phyloP scores from a whole-genome alignment of 441 rosid genomes.

The Breynia disticha region DNA sequence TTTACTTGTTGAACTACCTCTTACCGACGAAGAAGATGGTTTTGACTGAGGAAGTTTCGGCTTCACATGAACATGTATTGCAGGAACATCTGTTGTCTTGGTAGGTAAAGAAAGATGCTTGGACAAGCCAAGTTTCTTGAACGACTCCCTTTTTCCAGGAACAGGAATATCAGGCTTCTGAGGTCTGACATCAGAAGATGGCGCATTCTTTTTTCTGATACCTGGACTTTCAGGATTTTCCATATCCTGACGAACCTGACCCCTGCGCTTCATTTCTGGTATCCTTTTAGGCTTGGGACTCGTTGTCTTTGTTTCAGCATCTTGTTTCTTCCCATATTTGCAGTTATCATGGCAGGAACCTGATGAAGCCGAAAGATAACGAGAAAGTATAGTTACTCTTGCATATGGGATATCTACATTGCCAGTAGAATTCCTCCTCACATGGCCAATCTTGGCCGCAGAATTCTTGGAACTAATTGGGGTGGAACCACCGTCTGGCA shows the following conservation, averaged over 20 bases:
- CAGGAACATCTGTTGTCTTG: conserved; percentile 10
- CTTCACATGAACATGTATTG: conserved; percentile 12
- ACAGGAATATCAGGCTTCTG: conserved; percentile 16
- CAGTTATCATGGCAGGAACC: conserved; percentile 82
- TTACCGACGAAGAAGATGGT: conserved; percentile 4
- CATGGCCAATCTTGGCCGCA: conserved; percentile 14
- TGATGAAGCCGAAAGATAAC: conserved; percentile 51
- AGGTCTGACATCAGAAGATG: conserved; percentile 17
- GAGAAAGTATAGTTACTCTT: conserved; percentile 34
- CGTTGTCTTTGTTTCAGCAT: conserved; percentile 27
- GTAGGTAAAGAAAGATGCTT: conserved; percentile 17
- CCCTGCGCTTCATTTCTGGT: conserved; percentile 13
- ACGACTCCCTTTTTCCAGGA: conserved; percentile 11
- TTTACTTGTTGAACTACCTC: conserved; percentile 8
- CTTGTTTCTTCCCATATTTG: conserved; percentile 49
- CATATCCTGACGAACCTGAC: conserved; percentile 14
- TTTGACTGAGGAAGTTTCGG: conserved; percentile 9
- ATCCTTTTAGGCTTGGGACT: conserved; percentile 14
- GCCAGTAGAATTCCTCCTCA: conserved; percentile 41
- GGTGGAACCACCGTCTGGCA: conserved; percentile 2
- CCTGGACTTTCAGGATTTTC: conserved; percentile 14
- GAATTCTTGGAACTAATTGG: not conserved
- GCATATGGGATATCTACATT: conserved; percentile 21
- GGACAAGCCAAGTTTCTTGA: conserved; percentile 18
- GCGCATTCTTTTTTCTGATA: conserved; percentile 24